Base-by-base conservation (phyloP, 192 early-diverging fungal genomes). In the Podila epigama region DNA sequence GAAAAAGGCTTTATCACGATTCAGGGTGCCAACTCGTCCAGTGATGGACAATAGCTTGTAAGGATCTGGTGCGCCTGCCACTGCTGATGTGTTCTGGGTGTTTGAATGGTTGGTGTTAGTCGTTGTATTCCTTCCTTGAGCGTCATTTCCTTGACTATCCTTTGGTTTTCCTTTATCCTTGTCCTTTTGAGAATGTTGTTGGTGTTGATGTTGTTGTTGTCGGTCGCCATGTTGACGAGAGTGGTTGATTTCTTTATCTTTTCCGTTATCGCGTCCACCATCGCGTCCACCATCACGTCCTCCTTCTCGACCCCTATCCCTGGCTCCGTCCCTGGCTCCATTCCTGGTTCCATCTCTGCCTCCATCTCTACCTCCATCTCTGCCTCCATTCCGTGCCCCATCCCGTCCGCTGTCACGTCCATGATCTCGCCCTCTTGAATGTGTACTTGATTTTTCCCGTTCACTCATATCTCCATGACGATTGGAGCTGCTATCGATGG, bases 1-100 rank as follows among this genome's bases (percentile, higher is more conserved):
- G 51, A 83, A 82, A 55, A 91, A 91, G 4, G 87, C 75, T 32
- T 55, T 80, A 15, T 82, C 52, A 20, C 65, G 73, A 1, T 60
- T 68, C 50, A 77, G 50, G 29, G 35, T 58, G 32, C 73, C 73
- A 59, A 59, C 53, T 12, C 65, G 65, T 25, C 73, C 73, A n/a
- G 73, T 68, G 20, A 77, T 77, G 4, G 73, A 77, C 16, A 77
- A 39, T 3, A 77, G 51, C 10, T 39, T 77, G 3, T 63, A 51
- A 13, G 73, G 73, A 27, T 77, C 73, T 3, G 73, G 73, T 18
- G 25, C 44, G 25, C 5, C 44, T 22, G 44, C 5, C 33, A 18
- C 33, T 6, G 39, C 56, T 39, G 39, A 52, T 37, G 32, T 36
- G 28, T 61, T 33, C 25, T 65, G 42, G 16, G 27, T 59, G 25